phyloP scores from a whole-genome alignment of 2,329 filamentous ascomycete species.

The Penicillium brasilianum region DNA sequence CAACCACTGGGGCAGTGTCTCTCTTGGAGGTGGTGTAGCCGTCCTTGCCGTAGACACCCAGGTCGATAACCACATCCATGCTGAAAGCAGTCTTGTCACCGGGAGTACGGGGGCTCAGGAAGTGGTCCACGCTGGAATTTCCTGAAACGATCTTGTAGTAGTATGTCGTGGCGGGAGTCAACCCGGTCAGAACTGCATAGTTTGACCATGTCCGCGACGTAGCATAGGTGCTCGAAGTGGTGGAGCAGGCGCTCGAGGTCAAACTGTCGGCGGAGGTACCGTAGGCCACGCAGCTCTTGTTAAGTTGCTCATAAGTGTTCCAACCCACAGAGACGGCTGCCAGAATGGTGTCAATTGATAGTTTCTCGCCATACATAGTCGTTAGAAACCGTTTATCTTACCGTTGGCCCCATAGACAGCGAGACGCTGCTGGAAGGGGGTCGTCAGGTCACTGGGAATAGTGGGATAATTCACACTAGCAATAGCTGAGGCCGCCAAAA shows the following conservation, averaged over 20 bases:
- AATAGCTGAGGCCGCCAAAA: constrained; percentile 24
- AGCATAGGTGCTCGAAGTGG: constrained; percentile 55
- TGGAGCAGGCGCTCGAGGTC: constrained; percentile 51
- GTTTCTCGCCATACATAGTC: not conserved
- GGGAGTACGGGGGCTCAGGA: constrained; percentile 58
- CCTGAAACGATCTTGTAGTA: constrained; percentile 65
- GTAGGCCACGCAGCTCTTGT: constrained; percentile 57
- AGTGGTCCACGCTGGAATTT: constrained; percentile 60
- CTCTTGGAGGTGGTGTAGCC: constrained; percentile 59
- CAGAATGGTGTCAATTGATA: not conserved
- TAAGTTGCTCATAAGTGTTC: constrained; percentile 60
- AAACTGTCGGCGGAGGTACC: constrained; percentile 52
- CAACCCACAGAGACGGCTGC: constrained; percentile 60
- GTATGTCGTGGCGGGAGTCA: constrained; percentile 61
- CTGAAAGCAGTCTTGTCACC: constrained; percentile 62
- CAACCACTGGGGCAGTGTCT: constrained; percentile 55
- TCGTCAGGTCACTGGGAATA: constrained; percentile 57
- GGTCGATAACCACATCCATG: constrained; percentile 59
- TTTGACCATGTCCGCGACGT: constrained; percentile 62
- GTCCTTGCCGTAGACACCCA: constrained; percentile 60
- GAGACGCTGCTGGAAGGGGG: constrained; percentile 60
- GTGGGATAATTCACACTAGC: constrained; percentile 50
- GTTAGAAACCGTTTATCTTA: constrained; percentile 34
- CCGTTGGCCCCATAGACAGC: constrained; percentile 57
- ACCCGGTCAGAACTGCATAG: constrained; percentile 52